Base-by-base conservation (phyloP, 2,329 filamentous ascomycete species). In the Neospermospora avenae region DNA sequence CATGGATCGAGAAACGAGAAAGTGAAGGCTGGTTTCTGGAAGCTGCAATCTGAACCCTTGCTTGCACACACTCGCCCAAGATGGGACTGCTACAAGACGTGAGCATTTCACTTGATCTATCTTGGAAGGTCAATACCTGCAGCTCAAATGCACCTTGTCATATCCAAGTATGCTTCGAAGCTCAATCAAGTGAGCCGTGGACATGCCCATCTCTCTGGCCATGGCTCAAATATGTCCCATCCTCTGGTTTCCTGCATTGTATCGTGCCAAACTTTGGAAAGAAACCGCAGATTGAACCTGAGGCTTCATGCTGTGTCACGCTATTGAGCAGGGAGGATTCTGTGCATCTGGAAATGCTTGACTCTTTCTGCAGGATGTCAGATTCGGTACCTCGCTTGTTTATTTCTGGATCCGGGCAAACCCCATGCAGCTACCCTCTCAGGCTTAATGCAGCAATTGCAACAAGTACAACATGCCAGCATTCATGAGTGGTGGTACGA, bases 351-450 rank as follows among this genome's bases (percentile, higher is more conserved):
- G n/a, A 39, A 51, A 34, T 1, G n/a, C 31, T 48, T n/a, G 22
- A 31, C 18, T 42, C 55, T 31, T 51, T 25, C 45, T 42, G 24
- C 45, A 25, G 42, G 22, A 48, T 48, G 49, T 31, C 49, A 13
- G 25, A 41, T 53, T 41, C 35, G 34, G n/a, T 18, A 31, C 37
- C 34, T 28, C 35, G 45, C 31, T 42, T 51, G 22, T 18, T 57
- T 57, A 49, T 49, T 57, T 57, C 45, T 42, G 55, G 55, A 57
- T 31, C 6, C 35, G 45, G 55, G 31, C 31, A 41, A 7, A 37
- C 39, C 39, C 37, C 51, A 41, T 44, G 25, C 39, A 45, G 28
- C 25, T 34, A 22, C 20, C 16, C 16, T n/a, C 28, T 49, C 11
- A 20, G 35, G 39, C 35, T 37, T 34, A 41, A 41, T 41, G 55